phyloP scores from a whole-genome alignment of 495 filamentous ascomycete genomes.

The Penicillium angulare region DNA sequence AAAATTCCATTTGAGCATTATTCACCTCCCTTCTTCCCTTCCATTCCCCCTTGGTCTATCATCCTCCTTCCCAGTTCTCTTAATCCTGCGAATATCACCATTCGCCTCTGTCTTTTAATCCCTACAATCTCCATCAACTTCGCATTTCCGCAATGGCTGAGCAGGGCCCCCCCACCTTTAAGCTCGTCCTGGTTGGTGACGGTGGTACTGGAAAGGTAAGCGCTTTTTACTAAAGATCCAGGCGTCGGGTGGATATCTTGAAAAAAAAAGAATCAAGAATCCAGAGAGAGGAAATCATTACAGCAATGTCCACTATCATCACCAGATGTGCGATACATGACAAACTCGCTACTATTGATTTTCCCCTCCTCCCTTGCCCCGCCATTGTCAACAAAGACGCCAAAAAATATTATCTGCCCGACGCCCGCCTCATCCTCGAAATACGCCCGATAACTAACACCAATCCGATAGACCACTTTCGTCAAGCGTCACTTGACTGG shows the following conservation, averaged over 20 bases:
- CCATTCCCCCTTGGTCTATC: constrained; percentile 11
- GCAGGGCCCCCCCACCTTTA: constrained; percentile 75
- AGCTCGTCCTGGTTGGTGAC: constrained; percentile 99
- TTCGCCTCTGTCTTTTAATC: background rate
- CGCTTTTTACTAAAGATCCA: constrained; percentile 4
- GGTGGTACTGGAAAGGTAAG: constrained; percentile 99
- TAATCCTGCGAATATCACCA: background rate
- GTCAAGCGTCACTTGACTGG: constrained; percentile 99
- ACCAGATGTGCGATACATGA: background rate
- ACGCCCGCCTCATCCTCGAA: constrained; percentile 14
- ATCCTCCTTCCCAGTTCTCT: constrained; percentile 10
- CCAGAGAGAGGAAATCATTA: background rate
- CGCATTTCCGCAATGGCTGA: constrained; percentile 58
- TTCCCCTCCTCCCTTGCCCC: constrained; percentile 19
- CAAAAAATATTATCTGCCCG: constrained; percentile 25
- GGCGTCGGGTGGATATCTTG: background rate
- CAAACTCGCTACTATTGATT: constrained; percentile 7
- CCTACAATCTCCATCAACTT: constrained; percentile 14
- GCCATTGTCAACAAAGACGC: constrained; percentile 31
- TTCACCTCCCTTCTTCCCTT: constrained; percentile 24
- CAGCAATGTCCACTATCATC: background rate
- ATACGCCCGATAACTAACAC: constrained; percentile 29
- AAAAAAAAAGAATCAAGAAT: background rate
- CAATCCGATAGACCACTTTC: constrained; percentile 83
- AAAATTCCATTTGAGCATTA: constrained; percentile 46